phyloP scores from a whole-genome alignment of 129 eudicot species.

The Pittosporum tobira region DNA sequence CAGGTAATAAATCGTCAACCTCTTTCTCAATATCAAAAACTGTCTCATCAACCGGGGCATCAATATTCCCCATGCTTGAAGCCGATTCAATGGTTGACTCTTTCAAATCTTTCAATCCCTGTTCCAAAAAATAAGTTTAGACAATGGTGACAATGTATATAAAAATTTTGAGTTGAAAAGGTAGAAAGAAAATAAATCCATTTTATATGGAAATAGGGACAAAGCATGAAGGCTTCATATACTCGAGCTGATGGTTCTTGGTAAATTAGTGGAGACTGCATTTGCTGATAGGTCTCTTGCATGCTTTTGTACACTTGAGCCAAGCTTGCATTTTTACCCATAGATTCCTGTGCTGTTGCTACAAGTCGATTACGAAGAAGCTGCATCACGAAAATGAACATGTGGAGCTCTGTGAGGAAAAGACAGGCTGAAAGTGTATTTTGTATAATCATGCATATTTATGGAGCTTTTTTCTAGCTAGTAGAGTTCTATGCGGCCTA shows the following conservation, averaged over 20 bases:
- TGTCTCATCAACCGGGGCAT: slow-evolving; percentile 12
- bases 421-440: neutral
- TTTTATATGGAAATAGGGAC: neutral
- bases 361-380: slow-evolving; percentile 17
- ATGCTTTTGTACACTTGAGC: slow-evolving; percentile 9
- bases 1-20: slow-evolving; percentile 15
- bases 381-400: slow-evolving; percentile 9
- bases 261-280: slow-evolving; percentile 12
- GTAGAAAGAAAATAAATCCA: neutral
- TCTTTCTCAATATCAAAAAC: slow-evolving; percentile 17
- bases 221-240: slow-evolving; percentile 1
- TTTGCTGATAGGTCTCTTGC: slow-evolving; percentile 15
- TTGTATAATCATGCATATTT: neutral
- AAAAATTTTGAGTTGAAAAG: neutral
- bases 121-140: neutral
- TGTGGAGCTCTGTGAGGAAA: neutral
- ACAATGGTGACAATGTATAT: neutral
- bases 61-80: slow-evolving; percentile 8
- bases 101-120: slow-evolving; percentile 14
- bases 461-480: neutral
- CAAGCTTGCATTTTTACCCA: slow-evolving; percentile 16
- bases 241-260: slow-evolving; percentile 18
- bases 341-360: slow-evolving; percentile 7
- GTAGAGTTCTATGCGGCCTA: too few relatives aligned
- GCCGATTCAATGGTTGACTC: slow-evolving; percentile 3